phyloP scores from a whole-genome alignment of 306 rosid species.

The Citrullus amarus region DNA sequence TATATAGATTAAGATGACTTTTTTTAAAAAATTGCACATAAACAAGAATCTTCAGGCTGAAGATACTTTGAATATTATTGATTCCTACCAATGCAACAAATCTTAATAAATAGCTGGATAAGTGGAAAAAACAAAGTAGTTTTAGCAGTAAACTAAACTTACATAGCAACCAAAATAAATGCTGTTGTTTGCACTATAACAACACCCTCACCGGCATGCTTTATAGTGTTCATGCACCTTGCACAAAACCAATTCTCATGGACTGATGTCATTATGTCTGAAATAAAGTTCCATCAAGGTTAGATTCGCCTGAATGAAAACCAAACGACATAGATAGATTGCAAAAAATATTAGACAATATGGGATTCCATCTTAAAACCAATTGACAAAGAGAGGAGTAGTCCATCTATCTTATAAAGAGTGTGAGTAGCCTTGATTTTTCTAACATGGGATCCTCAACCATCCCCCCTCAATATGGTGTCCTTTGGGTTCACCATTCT shows the following conservation, averaged over 20 bases:
- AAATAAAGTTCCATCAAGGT: slow-evolving; percentile 22
- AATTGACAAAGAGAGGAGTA: too few species aligned
- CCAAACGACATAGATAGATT: not conserved
- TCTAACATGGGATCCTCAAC: too few species aligned
- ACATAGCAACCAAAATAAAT: slow-evolving; percentile 75
- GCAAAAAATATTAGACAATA: not conserved
- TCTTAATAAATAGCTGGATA: not conserved
- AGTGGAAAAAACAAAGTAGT: not conserved
- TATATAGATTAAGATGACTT: slow-evolving; percentile 11
- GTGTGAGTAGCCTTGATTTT: too few species aligned
- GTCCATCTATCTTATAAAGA: too few species aligned
- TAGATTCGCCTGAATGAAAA: not conserved
- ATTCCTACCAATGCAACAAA: not conserved
- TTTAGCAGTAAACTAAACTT: slow-evolving; percentile 25
- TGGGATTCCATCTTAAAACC: too few species aligned
- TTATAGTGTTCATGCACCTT: slow-evolving; percentile 88
- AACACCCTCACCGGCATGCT: slow-evolving; percentile 87
- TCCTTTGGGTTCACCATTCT: too few species aligned
- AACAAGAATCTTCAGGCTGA: not conserved
- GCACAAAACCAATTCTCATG: slow-evolving; percentile 88
- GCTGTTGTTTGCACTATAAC: slow-evolving; percentile 69
- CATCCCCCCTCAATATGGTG: too few species aligned
- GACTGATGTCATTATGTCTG: slow-evolving; percentile 79
- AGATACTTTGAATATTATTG: not conserved
- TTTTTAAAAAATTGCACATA: not conserved